phyloP scores from a whole-genome alignment of 2,329 filamentous ascomycete species.

The Colletotrichum simmondsii region DNA sequence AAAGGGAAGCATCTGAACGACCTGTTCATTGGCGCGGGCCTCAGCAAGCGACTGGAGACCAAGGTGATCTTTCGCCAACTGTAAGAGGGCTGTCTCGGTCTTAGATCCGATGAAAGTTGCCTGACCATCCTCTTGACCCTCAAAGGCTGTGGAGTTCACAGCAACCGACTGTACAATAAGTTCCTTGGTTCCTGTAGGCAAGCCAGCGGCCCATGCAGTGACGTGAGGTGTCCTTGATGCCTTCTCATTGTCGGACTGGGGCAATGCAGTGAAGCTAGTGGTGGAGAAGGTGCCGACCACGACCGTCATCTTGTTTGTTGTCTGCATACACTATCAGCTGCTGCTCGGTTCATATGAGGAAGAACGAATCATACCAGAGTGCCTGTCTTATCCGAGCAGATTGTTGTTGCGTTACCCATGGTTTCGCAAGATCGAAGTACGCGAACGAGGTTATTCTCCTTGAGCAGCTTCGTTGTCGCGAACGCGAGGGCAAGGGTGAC shows the following conservation, averaged over 20 bases:
- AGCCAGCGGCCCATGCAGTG: neutral
- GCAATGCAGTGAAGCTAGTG: conserved; percentile 44
- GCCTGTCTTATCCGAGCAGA: conserved; percentile 72
- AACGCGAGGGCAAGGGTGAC: conserved; percentile 76
- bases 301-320: conserved; percentile 43
- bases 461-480: conserved; percentile 75
- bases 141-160: conserved; percentile 77
- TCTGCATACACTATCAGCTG: conserved; percentile 25
- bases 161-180: conserved; percentile 70
- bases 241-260: conserved; percentile 72
- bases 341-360: neutral
- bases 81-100: conserved; percentile 79
- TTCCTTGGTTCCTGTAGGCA: conserved; percentile 39
- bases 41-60: conserved; percentile 71
- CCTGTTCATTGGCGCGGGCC: conserved; percentile 70
- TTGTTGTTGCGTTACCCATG: conserved; percentile 78
- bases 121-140: conserved; percentile 69
- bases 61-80: conserved; percentile 74
- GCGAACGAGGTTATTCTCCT: conserved; percentile 77
- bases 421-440: conserved; percentile 77
- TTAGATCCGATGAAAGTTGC: conserved; percentile 77
- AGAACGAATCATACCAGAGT: neutral
- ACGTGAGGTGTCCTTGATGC: conserved; percentile 39
- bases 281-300: conserved; percentile 50
- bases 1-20: conserved; percentile 52